phyloP scores from a whole-genome alignment of 2,329 filamentous ascomycete genomes.

The Mycosphaerella arachidis region DNA sequence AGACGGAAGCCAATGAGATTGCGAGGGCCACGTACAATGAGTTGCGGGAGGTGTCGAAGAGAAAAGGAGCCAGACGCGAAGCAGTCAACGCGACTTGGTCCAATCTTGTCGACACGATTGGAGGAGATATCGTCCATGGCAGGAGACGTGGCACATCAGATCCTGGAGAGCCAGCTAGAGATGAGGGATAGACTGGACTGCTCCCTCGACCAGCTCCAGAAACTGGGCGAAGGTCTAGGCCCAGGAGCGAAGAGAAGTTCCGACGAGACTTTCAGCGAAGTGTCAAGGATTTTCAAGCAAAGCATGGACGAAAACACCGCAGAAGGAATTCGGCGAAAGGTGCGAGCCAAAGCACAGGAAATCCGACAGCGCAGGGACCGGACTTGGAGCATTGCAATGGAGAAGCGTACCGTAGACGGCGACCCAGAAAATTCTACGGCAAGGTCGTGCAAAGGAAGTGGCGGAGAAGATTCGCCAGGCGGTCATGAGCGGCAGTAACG shows the following conservation, averaged over 20 bases:
- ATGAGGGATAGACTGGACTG: constrained; percentile 67
- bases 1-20: constrained; percentile 64
- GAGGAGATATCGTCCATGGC: constrained; percentile 57
- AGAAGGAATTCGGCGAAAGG: constrained; percentile 52
- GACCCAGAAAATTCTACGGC: constrained; percentile 63
- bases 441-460: constrained; percentile 60
- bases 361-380: constrained; percentile 64
- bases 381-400: constrained; percentile 61
- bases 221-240: constrained; percentile 64
- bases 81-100: constrained; percentile 59
- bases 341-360: constrained; percentile 65
- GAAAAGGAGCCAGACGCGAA: constrained; percentile 58
- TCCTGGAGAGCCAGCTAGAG: constrained; percentile 68
- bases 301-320: constrained; percentile 57
- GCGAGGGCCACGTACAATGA: constrained; percentile 63
- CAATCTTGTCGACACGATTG: constrained; percentile 58
- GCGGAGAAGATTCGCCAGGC: constrained; percentile 60
- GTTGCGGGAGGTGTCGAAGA: constrained; percentile 55
- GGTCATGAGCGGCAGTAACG: constrained; percentile 56
- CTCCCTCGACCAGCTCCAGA: constrained; percentile 63
- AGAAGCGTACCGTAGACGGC: constrained; percentile 67
- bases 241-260: constrained; percentile 72
- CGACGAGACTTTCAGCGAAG: constrained; percentile 64
- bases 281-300: constrained; percentile 58
- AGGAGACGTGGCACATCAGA: constrained; percentile 57